Evolutionary conservation across 1,139 yeast genomes (phyloP).

Genomic region (Suhomyces ambrosiae): DNA sequence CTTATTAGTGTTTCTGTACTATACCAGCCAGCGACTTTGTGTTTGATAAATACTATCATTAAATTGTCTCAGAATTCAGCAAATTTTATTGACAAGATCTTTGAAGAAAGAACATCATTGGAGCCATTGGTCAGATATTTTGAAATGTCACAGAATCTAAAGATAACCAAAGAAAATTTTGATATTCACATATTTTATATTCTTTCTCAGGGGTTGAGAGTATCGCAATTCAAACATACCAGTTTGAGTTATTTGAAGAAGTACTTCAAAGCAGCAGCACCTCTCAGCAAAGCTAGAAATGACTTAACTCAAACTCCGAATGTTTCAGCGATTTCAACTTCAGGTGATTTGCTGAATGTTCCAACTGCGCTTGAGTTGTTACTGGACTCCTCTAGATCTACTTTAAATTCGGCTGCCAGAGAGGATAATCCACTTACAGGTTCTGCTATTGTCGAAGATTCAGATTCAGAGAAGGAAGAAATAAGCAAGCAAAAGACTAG

Average conservation of each 20-base stretch:
- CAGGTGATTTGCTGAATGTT: slow-evolving; percentile 9
- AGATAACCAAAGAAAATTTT: slow-evolving; percentile 49
- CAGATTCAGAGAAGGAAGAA: background rate
- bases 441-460: background rate
- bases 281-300: background rate
- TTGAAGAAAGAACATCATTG: slow-evolving; percentile 42
- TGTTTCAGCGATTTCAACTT: slow-evolving; percentile 12
- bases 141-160: slow-evolving; percentile 48
- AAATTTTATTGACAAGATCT: slow-evolving; percentile 32
- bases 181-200: slow-evolving; percentile 56
- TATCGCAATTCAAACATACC: slow-evolving; percentile 60
- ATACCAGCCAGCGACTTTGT: slow-evolving; percentile 59
- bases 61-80: slow-evolving; percentile 29
- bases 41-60: slow-evolving; percentile 31
- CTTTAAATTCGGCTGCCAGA: background rate
- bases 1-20: slow-evolving; percentile 36
- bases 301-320: slow-evolving; percentile 34
- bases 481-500: no score
- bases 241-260: slow-evolving; percentile 55
- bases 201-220: slow-evolving; percentile 62
- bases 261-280: slow-evolving; percentile 40
- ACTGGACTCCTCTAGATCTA: background rate
- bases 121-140: slow-evolving; percentile 45
- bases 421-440: no score
- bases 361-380: slow-evolving; percentile 4